Conservation (phyloP, 2,329 filamentous ascomycete genomes). For the Trichophyton simii region DNA sequence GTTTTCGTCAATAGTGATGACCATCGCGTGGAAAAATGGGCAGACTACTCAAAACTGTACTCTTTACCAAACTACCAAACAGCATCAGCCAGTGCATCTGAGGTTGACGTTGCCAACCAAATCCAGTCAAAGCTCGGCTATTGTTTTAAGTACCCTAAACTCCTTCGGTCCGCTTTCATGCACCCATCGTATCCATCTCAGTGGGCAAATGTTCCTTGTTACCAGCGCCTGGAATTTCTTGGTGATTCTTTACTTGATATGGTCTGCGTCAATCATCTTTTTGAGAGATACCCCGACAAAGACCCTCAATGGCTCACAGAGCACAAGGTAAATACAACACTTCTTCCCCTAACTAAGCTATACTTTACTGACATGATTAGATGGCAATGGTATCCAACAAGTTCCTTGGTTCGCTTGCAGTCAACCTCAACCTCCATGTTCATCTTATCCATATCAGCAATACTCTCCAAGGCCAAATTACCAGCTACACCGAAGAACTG, state of each 20-base stretch:
- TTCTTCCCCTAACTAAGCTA: not conserved
- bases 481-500: slow-evolving; percentile 35
- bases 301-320: slow-evolving; percentile 96
- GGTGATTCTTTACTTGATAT: slow-evolving; percentile 83
- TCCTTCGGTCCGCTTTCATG: slow-evolving; percentile 73
- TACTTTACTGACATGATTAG: slow-evolving; percentile 17
- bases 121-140: slow-evolving; percentile 51
- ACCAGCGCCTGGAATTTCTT: slow-evolving; percentile 84
- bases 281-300: slow-evolving; percentile 58
- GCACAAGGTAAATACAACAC: slow-evolving; percentile 51
- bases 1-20: slow-evolving; percentile 53
- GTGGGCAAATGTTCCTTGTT: slow-evolving; percentile 70
- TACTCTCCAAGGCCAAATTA: slow-evolving; percentile 34
- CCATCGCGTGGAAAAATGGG: slow-evolving; percentile 57
- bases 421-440: slow-evolving; percentile 63
- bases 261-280: slow-evolving; percentile 72
- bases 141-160: slow-evolving; percentile 59
- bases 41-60: slow-evolving; percentile 62
- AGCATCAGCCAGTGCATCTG: slow-evolving; percentile 48
- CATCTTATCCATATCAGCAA: slow-evolving; percentile 46
- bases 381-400: slow-evolving; percentile 99
- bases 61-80: slow-evolving; percentile 58
- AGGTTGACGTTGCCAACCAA: slow-evolving; percentile 54
- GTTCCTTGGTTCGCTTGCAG: slow-evolving; percentile 72
- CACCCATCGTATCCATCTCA: slow-evolving; percentile 69